Base-by-base conservation (phyloP, 345 rosid species). In the Cardamine chenopodiifolia region DNA sequence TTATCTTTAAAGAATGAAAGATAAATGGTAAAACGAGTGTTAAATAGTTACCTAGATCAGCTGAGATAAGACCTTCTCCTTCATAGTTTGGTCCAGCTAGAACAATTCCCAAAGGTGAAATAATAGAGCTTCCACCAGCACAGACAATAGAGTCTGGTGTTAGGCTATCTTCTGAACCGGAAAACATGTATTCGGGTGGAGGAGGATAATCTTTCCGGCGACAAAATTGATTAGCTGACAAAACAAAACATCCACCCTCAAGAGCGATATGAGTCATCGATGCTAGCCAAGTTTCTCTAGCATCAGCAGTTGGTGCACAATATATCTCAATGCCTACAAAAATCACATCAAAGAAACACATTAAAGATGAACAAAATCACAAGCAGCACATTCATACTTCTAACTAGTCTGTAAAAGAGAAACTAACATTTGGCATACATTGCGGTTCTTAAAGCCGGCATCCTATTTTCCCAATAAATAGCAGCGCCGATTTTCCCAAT, bases 231-330 rank as follows among this genome's bases (percentile, higher is more conserved):
- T 94, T 91, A 47, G 97, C 97, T 17, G 97, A 85, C 53, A 91
- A 69, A 42, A 94, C 97, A 73, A 90, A 91, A 66, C 99, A 94
- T 75, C 97, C 97, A 42, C 97, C 98, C 67, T 94, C 98, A 49
- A 90, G 90, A 78, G 97, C 97, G n/a, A 94, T 91, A 59, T 91
- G 96, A 57, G 90, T 94, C 89, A 94, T 86, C 5, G 96, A 85
- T 23, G 98, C 89, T 79, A 80, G 92, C 99, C 98, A 94, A 58
- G 82, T 78, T 5, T 82, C 85, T 84, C 97, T 82, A 22, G 93
- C 44, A 83, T 94, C 98, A 72, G 98, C 98, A 10, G 98, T 91
- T 0, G 98, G 98, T 29, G 97, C 97, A 81, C 98, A 91, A 77
- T 94, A 94, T 68, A 94, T 91, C 76, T 91, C 95, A 68, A 91